phyloP scores from a whole-genome alignment of 2,329 filamentous ascomycete species.

The Byssoonygena ceratinophila region DNA sequence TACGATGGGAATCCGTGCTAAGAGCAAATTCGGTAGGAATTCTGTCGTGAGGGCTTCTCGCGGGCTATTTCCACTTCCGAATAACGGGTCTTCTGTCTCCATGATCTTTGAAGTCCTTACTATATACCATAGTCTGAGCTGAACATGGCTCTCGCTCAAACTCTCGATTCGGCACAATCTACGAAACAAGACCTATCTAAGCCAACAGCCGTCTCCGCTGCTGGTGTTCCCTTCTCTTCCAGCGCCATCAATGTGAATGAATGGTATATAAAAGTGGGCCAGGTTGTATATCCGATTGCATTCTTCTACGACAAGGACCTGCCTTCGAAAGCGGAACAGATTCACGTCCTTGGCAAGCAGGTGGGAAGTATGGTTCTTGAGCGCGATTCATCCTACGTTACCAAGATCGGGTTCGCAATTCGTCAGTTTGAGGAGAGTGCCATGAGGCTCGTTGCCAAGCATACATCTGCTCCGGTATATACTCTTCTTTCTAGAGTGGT shows the following conservation, averaged over 20 bases:
- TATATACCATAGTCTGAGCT: too few species aligned
- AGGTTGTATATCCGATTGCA: slow-evolving; percentile 3
- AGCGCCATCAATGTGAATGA: slow-evolving; percentile 11
- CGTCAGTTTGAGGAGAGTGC: slow-evolving; percentile 6
- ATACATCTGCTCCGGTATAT: slow-evolving; percentile 20
- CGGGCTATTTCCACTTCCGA: too few species aligned
- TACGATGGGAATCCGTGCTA: too few species aligned
- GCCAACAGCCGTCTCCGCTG: too few species aligned
- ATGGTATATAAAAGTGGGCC: slow-evolving; percentile 5
- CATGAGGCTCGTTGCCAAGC: slow-evolving; percentile 14
- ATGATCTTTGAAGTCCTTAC: too few species aligned
- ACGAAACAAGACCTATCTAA: too few species aligned
- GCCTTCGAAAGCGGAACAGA: slow-evolving; percentile 8
- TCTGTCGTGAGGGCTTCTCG: too few species aligned
- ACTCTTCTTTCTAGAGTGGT: slow-evolving; percentile 18
- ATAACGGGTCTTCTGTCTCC: too few species aligned
- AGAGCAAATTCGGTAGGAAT: too few species aligned
- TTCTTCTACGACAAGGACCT: background rate
- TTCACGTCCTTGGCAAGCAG: slow-evolving; percentile 12
- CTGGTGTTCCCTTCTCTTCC: slow-evolving; percentile 9
- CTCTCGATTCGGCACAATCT: too few species aligned
- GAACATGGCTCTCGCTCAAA: too few species aligned
- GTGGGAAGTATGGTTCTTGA: slow-evolving; percentile 9
- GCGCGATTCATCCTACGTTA: slow-evolving; percentile 9
- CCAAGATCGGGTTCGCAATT: slow-evolving; percentile 9